phyloP scores from a whole-genome alignment of 495 filamentous ascomycete species.

The Aspergillus bridgeri region DNA sequence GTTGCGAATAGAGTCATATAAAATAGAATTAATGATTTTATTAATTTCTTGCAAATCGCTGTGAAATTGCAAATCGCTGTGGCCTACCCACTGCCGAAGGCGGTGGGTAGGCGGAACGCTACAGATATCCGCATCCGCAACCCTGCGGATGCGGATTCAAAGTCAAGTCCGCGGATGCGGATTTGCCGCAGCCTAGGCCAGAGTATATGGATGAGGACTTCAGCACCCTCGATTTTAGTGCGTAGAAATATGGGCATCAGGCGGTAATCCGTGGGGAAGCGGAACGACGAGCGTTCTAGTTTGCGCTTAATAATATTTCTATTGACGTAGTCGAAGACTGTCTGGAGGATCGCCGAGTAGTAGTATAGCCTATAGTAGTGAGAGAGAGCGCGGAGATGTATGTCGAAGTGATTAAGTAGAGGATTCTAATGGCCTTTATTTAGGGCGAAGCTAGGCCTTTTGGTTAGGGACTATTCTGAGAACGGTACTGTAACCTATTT shows the following conservation, averaged over 20 bases:
- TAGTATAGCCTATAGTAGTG: conserved; percentile 4
- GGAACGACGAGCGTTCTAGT: not conserved
- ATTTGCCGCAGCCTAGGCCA: too few species aligned
- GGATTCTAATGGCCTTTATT: conserved; percentile 5
- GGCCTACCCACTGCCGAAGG: too few species aligned
- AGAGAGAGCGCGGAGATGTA: not conserved
- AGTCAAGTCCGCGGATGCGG: too few species aligned
- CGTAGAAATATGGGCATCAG: conserved; percentile 10
- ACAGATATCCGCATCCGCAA: too few species aligned
- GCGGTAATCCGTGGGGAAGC: not conserved
- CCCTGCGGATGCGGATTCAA: too few species aligned
- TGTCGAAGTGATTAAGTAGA: conserved; percentile 1
- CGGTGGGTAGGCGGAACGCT: too few species aligned
- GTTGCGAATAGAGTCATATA: too few species aligned
- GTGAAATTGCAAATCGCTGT: too few species aligned
- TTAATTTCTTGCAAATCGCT: too few species aligned
- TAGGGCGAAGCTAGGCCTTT: not conserved
- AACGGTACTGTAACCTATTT: too few species aligned
- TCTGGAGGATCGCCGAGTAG: conserved; percentile 4
- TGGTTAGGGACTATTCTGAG: too few species aligned
- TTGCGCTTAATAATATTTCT: conserved; percentile 1
- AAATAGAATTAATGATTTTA: too few species aligned
- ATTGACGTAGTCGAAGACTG: conserved; percentile 3
- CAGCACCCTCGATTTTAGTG: not conserved
- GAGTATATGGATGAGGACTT: not conserved